Evolutionary conservation across 1,284 basidiomycete genomes (phyloP).

Genomic region (Leccinum holopus): DNA sequence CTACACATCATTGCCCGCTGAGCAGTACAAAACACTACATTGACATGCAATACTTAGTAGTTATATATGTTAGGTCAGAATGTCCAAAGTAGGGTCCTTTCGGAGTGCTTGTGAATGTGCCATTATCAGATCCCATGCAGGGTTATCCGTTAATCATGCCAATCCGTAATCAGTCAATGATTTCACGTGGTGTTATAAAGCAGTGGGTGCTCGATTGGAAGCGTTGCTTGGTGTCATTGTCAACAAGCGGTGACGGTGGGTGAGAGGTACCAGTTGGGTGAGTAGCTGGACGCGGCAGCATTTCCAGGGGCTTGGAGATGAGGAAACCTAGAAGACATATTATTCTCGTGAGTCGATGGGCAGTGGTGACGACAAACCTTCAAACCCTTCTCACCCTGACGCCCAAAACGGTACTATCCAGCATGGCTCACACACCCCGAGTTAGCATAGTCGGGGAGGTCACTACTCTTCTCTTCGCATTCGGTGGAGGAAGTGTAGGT

Average conservation of each 20-base stretch:
- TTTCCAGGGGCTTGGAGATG: constrained; percentile 55
- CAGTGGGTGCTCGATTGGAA: constrained; percentile 33
- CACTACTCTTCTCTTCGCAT: constrained; percentile 36
- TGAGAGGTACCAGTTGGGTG: constrained; percentile 34
- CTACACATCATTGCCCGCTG: constrained; percentile 29
- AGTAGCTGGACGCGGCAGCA: constrained; percentile 52
- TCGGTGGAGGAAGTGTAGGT: constrained; percentile 40
- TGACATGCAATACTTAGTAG: constrained; percentile 6
- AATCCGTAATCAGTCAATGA: constrained; percentile 26
- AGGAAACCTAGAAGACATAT: constrained; percentile 40
- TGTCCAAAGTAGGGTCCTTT: constrained; percentile 19
- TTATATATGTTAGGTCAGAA: constrained; percentile 5
- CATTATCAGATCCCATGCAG: constrained; percentile 10
- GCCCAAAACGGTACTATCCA: constrained; percentile 59
- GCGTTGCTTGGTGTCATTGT: constrained; percentile 19
- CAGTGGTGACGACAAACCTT: constrained; percentile 42
- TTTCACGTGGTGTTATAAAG: constrained; percentile 23
- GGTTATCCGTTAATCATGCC: constrained; percentile 21
- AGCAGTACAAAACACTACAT: constrained; percentile 24
- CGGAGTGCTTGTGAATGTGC: constrained; percentile 12
- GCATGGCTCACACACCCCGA: constrained; percentile 35
- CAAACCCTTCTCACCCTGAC: constrained; percentile 71
- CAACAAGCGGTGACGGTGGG: constrained; percentile 22
- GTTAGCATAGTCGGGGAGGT: constrained; percentile 31
- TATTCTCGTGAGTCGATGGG: constrained; percentile 5